Evolutionary conservation across 1,139 yeast genomes (phyloP).

Genomic region (Magnusiomyces paraingens): DNA sequence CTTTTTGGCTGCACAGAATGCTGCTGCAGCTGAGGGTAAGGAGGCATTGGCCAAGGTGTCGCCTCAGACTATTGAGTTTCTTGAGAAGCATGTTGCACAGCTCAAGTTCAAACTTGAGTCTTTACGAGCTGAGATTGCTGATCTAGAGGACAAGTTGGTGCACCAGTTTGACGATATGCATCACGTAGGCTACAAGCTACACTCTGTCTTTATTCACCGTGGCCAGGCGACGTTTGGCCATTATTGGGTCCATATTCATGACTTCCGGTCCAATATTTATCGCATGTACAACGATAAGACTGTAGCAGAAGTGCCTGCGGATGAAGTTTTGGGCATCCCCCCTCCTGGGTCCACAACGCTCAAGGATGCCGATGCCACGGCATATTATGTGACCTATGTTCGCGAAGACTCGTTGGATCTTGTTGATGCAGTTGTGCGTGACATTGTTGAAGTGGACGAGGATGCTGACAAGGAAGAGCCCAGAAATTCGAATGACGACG

Average conservation of each 20-base stretch:
- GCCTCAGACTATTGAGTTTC: slow-evolving; percentile 22
- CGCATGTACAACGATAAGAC: slow-evolving; percentile 90
- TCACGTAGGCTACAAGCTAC: slow-evolving; percentile 68
- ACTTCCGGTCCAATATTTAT: slow-evolving; percentile 58
- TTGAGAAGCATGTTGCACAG: slow-evolving; percentile 27
- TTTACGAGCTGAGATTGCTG: slow-evolving; percentile 32
- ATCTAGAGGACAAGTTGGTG: slow-evolving; percentile 44
- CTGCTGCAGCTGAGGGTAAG: slow-evolving; percentile 9
- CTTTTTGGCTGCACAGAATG: slow-evolving; percentile 39
- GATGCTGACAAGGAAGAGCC: not conserved
- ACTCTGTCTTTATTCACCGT: slow-evolving; percentile 89
- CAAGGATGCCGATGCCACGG: slow-evolving; percentile 80
- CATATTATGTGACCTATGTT: slow-evolving; percentile 82
- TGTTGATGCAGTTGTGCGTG: slow-evolving; percentile 49
- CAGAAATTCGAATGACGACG: not conserved
- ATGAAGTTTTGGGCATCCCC: slow-evolving; percentile 67
- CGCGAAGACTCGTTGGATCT: slow-evolving; percentile 52
- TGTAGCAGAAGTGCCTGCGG: slow-evolving; percentile 68
- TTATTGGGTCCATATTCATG: slow-evolving; percentile 90
- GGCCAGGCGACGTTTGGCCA: slow-evolving; percentile 97
- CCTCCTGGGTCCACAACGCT: slow-evolving; percentile 16
- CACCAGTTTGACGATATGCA: slow-evolving; percentile 56
- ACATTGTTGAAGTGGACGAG: slow-evolving; percentile 11
- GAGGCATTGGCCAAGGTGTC: slow-evolving; percentile 14
- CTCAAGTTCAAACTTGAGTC: slow-evolving; percentile 15